A percentile compares a stretch with the other conserved stretches of the same genome.
Conservation (phyloP, 345 rosid species). For the Noccaea caerulescens region DNA sequence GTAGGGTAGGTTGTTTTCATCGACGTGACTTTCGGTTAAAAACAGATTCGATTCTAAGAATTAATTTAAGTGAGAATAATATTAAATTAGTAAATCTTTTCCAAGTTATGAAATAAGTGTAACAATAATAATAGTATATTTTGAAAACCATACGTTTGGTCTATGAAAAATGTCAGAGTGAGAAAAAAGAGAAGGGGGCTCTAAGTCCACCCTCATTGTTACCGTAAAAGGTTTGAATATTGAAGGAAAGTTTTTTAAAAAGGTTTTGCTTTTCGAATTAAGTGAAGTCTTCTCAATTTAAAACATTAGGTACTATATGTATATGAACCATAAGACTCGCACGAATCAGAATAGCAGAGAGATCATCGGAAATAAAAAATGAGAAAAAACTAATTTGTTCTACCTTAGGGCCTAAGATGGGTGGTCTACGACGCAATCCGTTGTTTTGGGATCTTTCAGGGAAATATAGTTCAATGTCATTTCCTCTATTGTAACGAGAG, state of each 20-base stretch:
- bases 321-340: too few species aligned
- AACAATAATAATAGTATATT: neutral
- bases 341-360: too few species aligned
- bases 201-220: neutral
- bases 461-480: too few species aligned
- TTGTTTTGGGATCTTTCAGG: too few species aligned
- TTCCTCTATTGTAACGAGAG: too few species aligned
- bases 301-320: too few species aligned
- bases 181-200: neutral
- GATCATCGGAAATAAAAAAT: too few species aligned
- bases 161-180: slow-evolving; percentile 6
- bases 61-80: neutral
- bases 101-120: neutral
- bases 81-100: neutral
- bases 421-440: too few species aligned
- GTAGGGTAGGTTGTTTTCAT: slow-evolving; percentile 35
- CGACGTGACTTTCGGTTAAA: slow-evolving; percentile 38
- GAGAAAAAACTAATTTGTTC: too few species aligned
- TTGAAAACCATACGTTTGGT: neutral
- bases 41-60: neutral
- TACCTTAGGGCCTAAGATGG: too few species aligned
- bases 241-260: neutral
- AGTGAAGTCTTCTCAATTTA: too few species aligned
- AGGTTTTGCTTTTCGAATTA: too few species aligned
- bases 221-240: neutral